phyloP scores from a whole-genome alignment of 192 early-diverging fungal species.

The Linnemannia zychae region DNA sequence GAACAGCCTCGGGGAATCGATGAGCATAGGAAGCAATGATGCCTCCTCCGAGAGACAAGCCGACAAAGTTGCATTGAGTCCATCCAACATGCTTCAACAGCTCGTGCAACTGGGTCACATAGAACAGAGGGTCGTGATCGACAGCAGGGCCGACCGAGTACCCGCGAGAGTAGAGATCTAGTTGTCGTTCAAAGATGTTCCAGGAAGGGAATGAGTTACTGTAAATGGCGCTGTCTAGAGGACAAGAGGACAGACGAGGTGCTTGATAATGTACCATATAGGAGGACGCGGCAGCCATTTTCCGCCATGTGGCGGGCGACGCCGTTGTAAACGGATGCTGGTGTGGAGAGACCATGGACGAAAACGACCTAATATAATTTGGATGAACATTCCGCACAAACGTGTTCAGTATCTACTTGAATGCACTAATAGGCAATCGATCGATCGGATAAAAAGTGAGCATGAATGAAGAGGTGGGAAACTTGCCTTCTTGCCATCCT shows the following conservation, averaged over 20 bases:
- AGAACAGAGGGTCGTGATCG: conserved; percentile 41
- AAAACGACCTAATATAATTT: conserved; percentile 32
- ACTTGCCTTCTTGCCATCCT: conserved; percentile 55
- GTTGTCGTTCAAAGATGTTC: neutral
- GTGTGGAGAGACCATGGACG: conserved; percentile 48
- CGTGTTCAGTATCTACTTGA: neutral
- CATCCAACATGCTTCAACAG: conserved; percentile 50
- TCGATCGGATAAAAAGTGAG: neutral
- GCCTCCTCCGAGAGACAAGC: conserved; percentile 51
- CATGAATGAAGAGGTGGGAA: neutral
- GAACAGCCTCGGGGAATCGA: conserved; percentile 45
- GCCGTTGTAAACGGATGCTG: conserved; percentile 34
- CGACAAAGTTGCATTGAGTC: conserved; percentile 49
- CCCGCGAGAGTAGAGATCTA: conserved; percentile 51
- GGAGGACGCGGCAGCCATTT: conserved; percentile 39
- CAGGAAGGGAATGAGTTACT: neutral
- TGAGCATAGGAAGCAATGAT: conserved; percentile 39
- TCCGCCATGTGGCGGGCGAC: conserved; percentile 41
- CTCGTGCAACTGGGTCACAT: conserved; percentile 42
- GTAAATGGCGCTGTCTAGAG: neutral
- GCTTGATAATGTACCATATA: conserved; percentile 27
- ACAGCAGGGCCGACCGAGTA: conserved; percentile 45
- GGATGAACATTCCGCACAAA: neutral
- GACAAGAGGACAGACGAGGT: neutral
- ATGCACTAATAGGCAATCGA: neutral